Evolutionary conservation across 257 asterid genomes (phyloP).

Genomic region (Solanum paucissectum): DNA sequence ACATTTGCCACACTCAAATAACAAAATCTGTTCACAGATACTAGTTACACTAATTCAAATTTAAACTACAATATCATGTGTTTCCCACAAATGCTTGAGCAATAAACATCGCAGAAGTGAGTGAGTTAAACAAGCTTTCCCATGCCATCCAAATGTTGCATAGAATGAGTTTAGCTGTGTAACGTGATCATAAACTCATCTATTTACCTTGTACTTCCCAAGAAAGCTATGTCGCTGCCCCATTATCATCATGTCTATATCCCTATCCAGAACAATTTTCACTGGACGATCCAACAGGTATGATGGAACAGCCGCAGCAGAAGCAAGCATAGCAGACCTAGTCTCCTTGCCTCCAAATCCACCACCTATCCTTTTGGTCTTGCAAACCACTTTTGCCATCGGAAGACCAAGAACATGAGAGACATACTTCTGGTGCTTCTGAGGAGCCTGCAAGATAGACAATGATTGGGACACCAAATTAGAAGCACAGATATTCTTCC

Average conservation of each 20-base stretch:
- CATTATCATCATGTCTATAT: conserved; percentile 80
- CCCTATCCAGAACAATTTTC: conserved; percentile 77
- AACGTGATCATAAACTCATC: background rate
- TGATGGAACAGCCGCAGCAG: conserved; percentile 80
- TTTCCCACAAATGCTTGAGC: background rate
- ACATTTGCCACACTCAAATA: background rate
- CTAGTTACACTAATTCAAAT: background rate
- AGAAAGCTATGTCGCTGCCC: conserved; percentile 96
- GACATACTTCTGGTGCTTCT: conserved; percentile 88
- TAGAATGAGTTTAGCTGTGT: background rate
- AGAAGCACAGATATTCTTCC: background rate
- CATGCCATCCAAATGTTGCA: background rate
- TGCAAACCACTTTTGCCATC: conserved; percentile 97
- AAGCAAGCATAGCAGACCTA: conserved; percentile 76
- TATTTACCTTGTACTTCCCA: conserved; percentile 79
- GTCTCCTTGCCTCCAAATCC: conserved; percentile 99
- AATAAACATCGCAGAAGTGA: background rate
- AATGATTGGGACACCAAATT: background rate
- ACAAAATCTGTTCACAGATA: background rate
- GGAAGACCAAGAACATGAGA: conserved; percentile 84
- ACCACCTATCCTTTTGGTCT: conserved; percentile 94
- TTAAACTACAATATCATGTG: background rate
- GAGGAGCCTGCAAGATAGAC: conserved; percentile 52
- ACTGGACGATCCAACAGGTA: conserved; percentile 80
- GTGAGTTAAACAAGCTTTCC: background rate